Conservation (phyloP, 2,329 filamentous ascomycete genomes). For the Calonectria pseudoturangicola region DNA sequence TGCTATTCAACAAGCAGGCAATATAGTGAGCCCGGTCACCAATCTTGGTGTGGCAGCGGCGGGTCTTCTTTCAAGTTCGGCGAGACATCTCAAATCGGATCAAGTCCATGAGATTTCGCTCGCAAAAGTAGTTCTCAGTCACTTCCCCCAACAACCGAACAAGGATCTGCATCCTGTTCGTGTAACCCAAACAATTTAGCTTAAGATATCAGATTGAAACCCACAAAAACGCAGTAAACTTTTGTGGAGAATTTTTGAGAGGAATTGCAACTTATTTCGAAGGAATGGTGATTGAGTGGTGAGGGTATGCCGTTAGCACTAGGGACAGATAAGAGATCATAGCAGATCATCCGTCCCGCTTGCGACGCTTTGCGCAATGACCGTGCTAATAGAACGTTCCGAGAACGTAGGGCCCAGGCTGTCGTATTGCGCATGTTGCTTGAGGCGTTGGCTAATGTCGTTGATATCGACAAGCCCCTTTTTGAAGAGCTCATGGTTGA, state of each 20-base stretch:
- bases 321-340: background rate
- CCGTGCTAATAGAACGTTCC: slow-evolving; percentile 81
- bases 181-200: slow-evolving; percentile 53
- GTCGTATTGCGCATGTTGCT: slow-evolving; percentile 85
- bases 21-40: slow-evolving; percentile 63
- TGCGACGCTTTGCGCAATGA: slow-evolving; percentile 86
- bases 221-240: slow-evolving; percentile 53
- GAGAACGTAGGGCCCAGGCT: slow-evolving; percentile 92
- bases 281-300: background rate
- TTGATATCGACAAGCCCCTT: slow-evolving; percentile 88
- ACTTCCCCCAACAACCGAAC: slow-evolving; percentile 52
- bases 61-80: slow-evolving; percentile 59
- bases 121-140: slow-evolving; percentile 52
- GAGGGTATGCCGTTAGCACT: background rate
- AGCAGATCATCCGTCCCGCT: slow-evolving; percentile 67
- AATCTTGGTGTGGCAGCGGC: slow-evolving; percentile 64
- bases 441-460: slow-evolving; percentile 86
- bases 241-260: slow-evolving; percentile 51
- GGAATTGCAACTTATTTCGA: slow-evolving; percentile 37
- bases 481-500: slow-evolving; percentile 85
- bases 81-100: slow-evolving; percentile 56
- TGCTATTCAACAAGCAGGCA: slow-evolving; percentile 61
- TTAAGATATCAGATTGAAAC: slow-evolving; percentile 58
- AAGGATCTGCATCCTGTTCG: slow-evolving; percentile 56
- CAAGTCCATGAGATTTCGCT: slow-evolving; percentile 54